Percentiles rank a stretch among this genome's conserved stretches.
These are phyloP conservation scores for Botrytis byssoidea DNA, from an alignment of 2,329 filamentous ascomycete genomes.

Conservation along the genomic window DNA sequence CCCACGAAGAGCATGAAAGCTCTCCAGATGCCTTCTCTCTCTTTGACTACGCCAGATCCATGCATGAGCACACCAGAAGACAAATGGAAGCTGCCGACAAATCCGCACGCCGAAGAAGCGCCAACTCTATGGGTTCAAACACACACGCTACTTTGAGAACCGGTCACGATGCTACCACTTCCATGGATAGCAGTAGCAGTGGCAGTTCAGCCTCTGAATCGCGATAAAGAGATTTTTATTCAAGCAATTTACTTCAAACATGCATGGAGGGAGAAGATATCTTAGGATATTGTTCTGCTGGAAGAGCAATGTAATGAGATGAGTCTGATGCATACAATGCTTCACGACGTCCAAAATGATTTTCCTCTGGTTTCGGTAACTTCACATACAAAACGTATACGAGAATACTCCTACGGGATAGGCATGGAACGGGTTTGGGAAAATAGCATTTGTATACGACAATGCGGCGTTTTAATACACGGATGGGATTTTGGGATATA, in stretches of 20 bases:
- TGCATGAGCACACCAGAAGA: slow-evolving; percentile 64
- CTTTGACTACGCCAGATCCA: slow-evolving; percentile 54
- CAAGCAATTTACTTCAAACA: not conserved
- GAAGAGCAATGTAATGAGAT: not conserved
- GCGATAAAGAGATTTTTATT: not conserved
- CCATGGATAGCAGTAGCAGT: not conserved
- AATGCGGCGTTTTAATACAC: not conserved
- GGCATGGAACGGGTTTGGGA: not conserved
- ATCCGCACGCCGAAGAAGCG: slow-evolving; percentile 40
- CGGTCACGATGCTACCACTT: not conserved
- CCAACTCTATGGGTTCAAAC: slow-evolving; percentile 20
- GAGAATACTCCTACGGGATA: not conserved
- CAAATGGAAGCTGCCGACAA: slow-evolving; percentile 60
- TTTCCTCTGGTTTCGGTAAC: not conserved
- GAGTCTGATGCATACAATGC: not conserved
- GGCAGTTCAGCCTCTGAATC: not conserved
- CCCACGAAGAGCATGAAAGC: not conserved
- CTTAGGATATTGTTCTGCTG: not conserved
- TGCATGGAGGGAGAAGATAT: not conserved
- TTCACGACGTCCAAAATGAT: not conserved
- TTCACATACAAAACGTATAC: not conserved
- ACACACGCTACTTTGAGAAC: slow-evolving; percentile 23
- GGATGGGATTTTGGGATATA: not conserved
- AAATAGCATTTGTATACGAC: not conserved
- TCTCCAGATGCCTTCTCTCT: slow-evolving; percentile 24